Conservation (phyloP, 1,284 basidiomycete species). For the Kwoniella shivajii region DNA sequence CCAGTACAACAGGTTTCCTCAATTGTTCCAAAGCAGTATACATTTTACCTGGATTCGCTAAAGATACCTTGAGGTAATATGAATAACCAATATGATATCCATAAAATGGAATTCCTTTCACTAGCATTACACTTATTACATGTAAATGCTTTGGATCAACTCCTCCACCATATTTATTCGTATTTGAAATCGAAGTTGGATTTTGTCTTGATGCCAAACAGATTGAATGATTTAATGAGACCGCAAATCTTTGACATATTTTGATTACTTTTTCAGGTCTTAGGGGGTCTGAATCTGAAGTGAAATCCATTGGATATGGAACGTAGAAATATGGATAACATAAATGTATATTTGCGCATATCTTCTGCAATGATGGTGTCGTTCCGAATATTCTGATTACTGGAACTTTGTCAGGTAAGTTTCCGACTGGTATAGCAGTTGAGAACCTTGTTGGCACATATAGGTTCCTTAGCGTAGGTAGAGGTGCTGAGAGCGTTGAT, state of each 20-base stretch:
- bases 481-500: slow-evolving; percentile 46
- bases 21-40: slow-evolving; percentile 73
- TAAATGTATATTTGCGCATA: slow-evolving; percentile 87
- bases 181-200: slow-evolving; percentile 29
- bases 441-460: slow-evolving; percentile 61
- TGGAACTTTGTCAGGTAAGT: slow-evolving; percentile 65
- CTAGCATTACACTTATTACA: slow-evolving; percentile 70
- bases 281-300: slow-evolving; percentile 30
- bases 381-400: slow-evolving; percentile 85
- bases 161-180: slow-evolving; percentile 37
- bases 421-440: slow-evolving; percentile 48
- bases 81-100: slow-evolving; percentile 85
- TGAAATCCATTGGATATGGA: slow-evolving; percentile 57
- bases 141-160: slow-evolving; percentile 53
- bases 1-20: slow-evolving; percentile 77
- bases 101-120: slow-evolving; percentile 95
- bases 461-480: slow-evolving; percentile 34
- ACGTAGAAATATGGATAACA: slow-evolving; percentile 62
- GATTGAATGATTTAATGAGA: slow-evolving; percentile 52
- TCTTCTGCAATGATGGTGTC: slow-evolving; percentile 73
- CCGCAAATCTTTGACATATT: slow-evolving; percentile 50
- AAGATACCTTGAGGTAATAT: slow-evolving; percentile 86
- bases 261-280: slow-evolving; percentile 52
- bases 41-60: slow-evolving; percentile 70
- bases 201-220: slow-evolving; percentile 52